phyloP scores from a whole-genome alignment of 495 filamentous ascomycete genomes.

The Talaromyces trachyspermus region DNA sequence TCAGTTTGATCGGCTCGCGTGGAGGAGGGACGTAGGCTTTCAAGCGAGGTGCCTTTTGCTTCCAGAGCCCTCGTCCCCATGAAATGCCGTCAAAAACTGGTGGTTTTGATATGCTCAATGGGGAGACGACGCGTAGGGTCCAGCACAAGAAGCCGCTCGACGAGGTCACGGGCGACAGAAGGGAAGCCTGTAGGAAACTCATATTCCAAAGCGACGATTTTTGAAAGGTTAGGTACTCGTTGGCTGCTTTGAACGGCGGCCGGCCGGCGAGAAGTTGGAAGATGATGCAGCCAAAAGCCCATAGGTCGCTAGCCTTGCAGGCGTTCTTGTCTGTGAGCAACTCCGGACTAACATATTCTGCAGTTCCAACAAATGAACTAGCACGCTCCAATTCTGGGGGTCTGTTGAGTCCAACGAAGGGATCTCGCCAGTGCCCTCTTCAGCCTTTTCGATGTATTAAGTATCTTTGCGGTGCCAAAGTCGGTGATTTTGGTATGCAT shows the following conservation, averaged over 20 bases:
- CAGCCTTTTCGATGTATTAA: conserved; percentile 58
- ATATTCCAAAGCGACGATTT: conserved; percentile 91
- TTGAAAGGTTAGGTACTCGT: conserved; percentile 97
- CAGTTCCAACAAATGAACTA: conserved; percentile 95
- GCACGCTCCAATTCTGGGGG: conserved; percentile 63
- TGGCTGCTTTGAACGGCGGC: conserved; percentile 95
- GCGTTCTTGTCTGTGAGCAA: conserved; percentile 91
- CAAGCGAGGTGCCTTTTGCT: conserved; percentile 80
- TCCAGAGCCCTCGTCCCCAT: conserved; percentile 85
- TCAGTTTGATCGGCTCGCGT: conserved; percentile 77
- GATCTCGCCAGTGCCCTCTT: conserved; percentile 32
- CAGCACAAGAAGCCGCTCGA: conserved; percentile 85
- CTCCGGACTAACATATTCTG: conserved; percentile 97
- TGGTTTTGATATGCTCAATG: conserved; percentile 97
- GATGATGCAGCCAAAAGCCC: conserved; percentile 99
- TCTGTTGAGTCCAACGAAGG: conserved; percentile 47
- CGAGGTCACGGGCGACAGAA: conserved; percentile 76
- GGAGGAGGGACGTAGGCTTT: conserved; percentile 78
- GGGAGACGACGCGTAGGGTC: conserved; percentile 83
- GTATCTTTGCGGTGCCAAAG: conserved; percentile 93
- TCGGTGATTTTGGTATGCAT: conserved; percentile 99
- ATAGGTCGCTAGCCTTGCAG: conserved; percentile 95
- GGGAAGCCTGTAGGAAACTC: conserved; percentile 91
- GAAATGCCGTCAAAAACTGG: conserved; percentile 89
- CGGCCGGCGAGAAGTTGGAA: conserved; percentile 91